Base-by-base conservation (phyloP, 257 asterid genomes). In the Nicotiana sylvestris region DNA sequence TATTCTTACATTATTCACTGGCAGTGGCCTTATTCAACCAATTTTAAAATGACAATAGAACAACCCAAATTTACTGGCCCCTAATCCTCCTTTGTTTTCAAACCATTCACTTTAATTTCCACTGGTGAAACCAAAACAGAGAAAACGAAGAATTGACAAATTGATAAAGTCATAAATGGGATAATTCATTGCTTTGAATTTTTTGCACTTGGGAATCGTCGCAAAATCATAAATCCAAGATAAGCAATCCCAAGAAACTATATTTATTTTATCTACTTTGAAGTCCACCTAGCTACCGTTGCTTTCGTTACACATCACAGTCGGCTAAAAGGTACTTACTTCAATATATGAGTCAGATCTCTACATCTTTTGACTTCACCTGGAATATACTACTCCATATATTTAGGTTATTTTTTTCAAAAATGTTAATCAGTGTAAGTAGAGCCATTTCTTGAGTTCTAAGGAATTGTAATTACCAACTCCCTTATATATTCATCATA, bases 181-280 rank as follows among this genome's bases (percentile, higher is more conserved):
- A 3, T 74, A 27, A 76, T 76, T 76, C 60, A 51, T 83, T 77
- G 56, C 6, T 51, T 49, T 66, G 53, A 27, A 53, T 17, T 13
- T 53, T 27, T 37, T 13, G 25, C 10, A 37, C 16, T 80, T 70
- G 43, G 30, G 2, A 60, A 69, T 76, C 53, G 60, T 60, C 33
- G 46, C 0, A 21, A 16, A 21, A 29, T 81, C 17, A 32, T 67
- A 62, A n/a, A 60, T 69, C 66, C 67, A 30, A 60, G 32, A 68
- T 30, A n/a, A 60, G 39, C 5, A 60, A 81, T 84, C 84, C 84
- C 86, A 72, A 84, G 82, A 62, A 60, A 15, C 33, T 62, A 21
- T 39, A 39, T 2, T 2, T 39, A 39, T 39, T 51, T 43, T 62
- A 9, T 67, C 15, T 0, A 5, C 17, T 25, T 76, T 82, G 80